These are phyloP conservation scores for Heterobasidion annosum DNA, from an alignment of 1,284 basidiomycete genomes.

Conservation along the genomic window DNA sequence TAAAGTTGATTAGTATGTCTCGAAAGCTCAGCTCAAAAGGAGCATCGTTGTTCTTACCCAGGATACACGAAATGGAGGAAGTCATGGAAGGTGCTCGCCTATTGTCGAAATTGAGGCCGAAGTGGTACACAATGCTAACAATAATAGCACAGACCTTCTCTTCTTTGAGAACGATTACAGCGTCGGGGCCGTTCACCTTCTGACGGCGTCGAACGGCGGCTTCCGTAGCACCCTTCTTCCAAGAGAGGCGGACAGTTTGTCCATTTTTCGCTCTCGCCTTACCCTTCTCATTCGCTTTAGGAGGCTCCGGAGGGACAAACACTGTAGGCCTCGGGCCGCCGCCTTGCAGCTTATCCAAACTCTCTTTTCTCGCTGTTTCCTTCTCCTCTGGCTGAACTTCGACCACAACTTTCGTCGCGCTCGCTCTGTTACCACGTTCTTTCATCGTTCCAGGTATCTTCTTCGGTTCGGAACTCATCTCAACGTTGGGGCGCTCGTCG, in stretches of 20 bases:
- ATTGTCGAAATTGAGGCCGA: not conserved
- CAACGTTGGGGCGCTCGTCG: not conserved
- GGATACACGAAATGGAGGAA: conserved; percentile 83
- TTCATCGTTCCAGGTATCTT: not conserved
- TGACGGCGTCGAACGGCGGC: conserved; percentile 31
- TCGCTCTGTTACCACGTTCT: not conserved
- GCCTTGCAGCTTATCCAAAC: conserved; percentile 23
- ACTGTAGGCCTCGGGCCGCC: conserved; percentile 10
- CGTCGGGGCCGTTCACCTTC: conserved; percentile 48
- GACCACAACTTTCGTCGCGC: not conserved
- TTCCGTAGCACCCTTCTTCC: conserved; percentile 20
- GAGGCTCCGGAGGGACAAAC: conserved; percentile 1
- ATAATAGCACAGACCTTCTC: conserved; percentile 43
- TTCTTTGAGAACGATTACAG: conserved; percentile 75
- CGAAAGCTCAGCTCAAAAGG: not conserved
- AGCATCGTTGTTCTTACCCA: conserved; percentile 34
- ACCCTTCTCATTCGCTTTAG: conserved; percentile 3
- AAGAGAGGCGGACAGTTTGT: conserved; percentile 12
- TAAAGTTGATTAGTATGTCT: conserved; percentile 1
- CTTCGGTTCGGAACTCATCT: not conserved
- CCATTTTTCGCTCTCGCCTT: conserved; percentile 6
- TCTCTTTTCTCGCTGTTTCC: conserved; percentile 21
- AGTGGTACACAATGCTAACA: not conserved
- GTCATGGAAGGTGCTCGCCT: conserved; percentile 78
- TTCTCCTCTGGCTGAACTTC: conserved; percentile 18